Evolutionary conservation across 371 early-diverging fungal genomes (phyloP), one percentile per base, ranked within the genome.

Genomic region (Rhizopus delemar): DNA sequence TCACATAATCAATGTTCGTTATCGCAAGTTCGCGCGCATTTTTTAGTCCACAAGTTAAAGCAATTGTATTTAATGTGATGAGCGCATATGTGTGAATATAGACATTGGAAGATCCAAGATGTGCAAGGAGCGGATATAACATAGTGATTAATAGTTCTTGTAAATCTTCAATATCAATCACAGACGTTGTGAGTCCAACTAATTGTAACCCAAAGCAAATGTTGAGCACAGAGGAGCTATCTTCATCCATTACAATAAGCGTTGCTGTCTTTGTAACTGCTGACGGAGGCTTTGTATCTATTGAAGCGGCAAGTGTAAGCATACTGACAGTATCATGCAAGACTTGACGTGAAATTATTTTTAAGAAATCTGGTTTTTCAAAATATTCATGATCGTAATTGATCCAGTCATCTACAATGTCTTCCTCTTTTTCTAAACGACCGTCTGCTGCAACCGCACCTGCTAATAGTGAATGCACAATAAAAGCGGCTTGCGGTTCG

Each of bases 1-100:
- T 77, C 11, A 87, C 65, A 59, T 89, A 87, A 58, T 89, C 90
- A 49, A 86, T 71, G 49, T 89, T 87, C 39, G 54, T 66, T 28
- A 85, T 66, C 0, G 82, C 67, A 22, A 89, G 68, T 8, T 66
- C 64, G 46, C 64, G 54, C 9, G 75, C 67, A 22, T 56, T 59
- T 6, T 45, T 45, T 7, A 73, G 55, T 9, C 70, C 73, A 48
- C 78, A 79, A 1, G 52, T 33, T 5, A 56, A 22, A 0, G 81
- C 75, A 51, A 82, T 66, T 9, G 61, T 57, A 34, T 71, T 68
- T 48, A 83, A 46, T 2, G 79, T 71, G 29, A 73, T 77, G 12
- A 70, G 53, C 6, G 80, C 75, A 46, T 71, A 76, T 8, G 65
- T 69, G 48, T 74, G 71, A 8, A 78, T 66, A 41, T 60, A 75